Conservation (phyloP, 495 filamentous ascomycete species). For the Cryomyces antarcticus region DNA sequence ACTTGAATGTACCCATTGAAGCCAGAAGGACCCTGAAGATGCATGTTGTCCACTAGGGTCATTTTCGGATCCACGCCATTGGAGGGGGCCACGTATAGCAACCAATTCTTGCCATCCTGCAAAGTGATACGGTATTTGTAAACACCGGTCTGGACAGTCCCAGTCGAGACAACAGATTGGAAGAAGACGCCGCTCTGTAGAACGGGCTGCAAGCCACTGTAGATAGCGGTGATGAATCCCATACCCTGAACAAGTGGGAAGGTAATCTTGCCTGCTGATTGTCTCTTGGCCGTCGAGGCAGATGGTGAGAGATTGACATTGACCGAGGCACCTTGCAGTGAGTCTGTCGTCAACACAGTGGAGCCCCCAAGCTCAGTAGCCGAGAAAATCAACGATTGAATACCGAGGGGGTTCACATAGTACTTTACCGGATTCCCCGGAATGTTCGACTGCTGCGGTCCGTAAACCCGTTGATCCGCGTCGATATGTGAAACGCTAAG, state of each 20-base stretch:
- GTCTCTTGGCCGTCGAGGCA: constrained; percentile 17
- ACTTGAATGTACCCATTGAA: constrained; percentile 62
- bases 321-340: constrained; percentile 46
- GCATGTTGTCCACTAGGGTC: constrained; percentile 24
- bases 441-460: constrained; percentile 31
- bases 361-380: constrained; percentile 45
- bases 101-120: constrained; percentile 56
- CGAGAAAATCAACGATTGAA: constrained; percentile 61
- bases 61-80: constrained; percentile 28
- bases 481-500: constrained; percentile 58
- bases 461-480: constrained; percentile 39
- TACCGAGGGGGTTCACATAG: constrained; percentile 64
- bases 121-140: constrained; percentile 58
- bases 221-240: constrained; percentile 70
- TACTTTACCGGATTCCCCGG: constrained; percentile 41
- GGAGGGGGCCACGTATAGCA: constrained; percentile 51
- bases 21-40: constrained; percentile 27
- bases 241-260: constrained; percentile 83
- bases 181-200: constrained; percentile 60
- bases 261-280: constrained; percentile 24
- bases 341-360: constrained; percentile 41
- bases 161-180: constrained; percentile 39
- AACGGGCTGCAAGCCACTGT: constrained; percentile 43
- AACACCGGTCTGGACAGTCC: constrained; percentile 33
- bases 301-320: constrained; percentile 44